phyloP scores from a whole-genome alignment of 768 basidiomycete species.

The Boletus subparvulus region DNA sequence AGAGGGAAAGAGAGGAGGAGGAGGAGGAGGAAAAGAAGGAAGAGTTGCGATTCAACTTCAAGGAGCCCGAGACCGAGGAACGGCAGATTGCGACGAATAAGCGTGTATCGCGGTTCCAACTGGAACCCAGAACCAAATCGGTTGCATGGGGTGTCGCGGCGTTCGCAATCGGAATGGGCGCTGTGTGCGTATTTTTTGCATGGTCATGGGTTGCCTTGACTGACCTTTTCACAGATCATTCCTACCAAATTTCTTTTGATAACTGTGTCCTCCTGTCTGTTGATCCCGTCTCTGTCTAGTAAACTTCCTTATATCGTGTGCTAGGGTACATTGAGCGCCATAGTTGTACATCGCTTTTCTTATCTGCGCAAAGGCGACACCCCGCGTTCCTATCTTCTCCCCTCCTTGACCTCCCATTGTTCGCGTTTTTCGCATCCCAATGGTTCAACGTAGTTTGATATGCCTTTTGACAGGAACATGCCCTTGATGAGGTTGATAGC shows the following conservation, averaged over 20 bases:
- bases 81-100: slow-evolving; percentile 62
- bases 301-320: slow-evolving; percentile 13
- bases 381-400: neutral
- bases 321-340: slow-evolving; percentile 21
- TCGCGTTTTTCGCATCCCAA: neutral
- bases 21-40: slow-evolving; percentile 41
- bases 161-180: slow-evolving; percentile 80
- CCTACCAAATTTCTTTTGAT: slow-evolving; percentile 62
- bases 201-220: neutral
- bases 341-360: slow-evolving; percentile 16
- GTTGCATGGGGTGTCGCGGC: slow-evolving; percentile 82
- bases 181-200: slow-evolving; percentile 57
- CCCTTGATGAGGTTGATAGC: neutral
- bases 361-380: slow-evolving; percentile 20
- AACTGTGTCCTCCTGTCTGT: slow-evolving; percentile 13
- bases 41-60: slow-evolving; percentile 59
- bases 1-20: slow-evolving; percentile 49
- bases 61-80: slow-evolving; percentile 63
- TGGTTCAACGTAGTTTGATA: neutral
- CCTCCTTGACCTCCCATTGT: neutral
- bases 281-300: neutral
- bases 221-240: slow-evolving; percentile 42
- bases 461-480: slow-evolving; percentile 7
- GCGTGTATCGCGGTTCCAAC: slow-evolving; percentile 52
- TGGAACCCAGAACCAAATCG: slow-evolving; percentile 70